Conservation (phyloP, 2,329 filamentous ascomycete species). For the Fusarium pilosicola region DNA sequence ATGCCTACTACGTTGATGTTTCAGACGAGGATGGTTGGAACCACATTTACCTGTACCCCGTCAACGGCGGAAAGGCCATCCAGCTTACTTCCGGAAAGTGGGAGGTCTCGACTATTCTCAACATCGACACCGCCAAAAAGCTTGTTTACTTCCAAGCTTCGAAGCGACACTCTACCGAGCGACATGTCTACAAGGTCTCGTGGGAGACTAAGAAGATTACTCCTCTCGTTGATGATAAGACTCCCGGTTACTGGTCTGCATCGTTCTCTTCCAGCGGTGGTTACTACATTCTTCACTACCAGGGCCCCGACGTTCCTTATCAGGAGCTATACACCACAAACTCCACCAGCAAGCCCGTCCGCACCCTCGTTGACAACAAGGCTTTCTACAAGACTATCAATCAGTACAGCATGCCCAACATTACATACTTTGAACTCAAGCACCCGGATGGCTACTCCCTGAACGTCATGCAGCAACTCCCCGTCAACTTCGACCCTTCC, state of each 20-base stretch:
- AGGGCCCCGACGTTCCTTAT: slow-evolving; percentile 74
- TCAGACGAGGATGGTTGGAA: slow-evolving; percentile 75
- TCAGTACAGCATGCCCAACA: slow-evolving; percentile 70
- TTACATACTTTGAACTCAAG: slow-evolving; percentile 70
- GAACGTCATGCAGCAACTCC: slow-evolving; percentile 73
- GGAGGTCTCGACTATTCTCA: slow-evolving; percentile 70
- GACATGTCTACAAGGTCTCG: slow-evolving; percentile 74
- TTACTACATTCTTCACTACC: slow-evolving; percentile 74
- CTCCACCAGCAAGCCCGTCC: slow-evolving; percentile 61
- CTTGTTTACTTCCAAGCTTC: slow-evolving; percentile 74
- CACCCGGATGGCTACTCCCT: slow-evolving; percentile 70
- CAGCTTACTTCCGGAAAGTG: slow-evolving; percentile 72
- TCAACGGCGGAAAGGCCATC: slow-evolving; percentile 63
- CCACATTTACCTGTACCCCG: slow-evolving; percentile 73
- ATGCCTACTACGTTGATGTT: slow-evolving; percentile 70
- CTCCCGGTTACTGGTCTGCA: slow-evolving; percentile 69
- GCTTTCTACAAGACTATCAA: slow-evolving; percentile 64
- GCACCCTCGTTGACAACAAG: slow-evolving; percentile 70
- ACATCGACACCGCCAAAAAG: slow-evolving; percentile 65
- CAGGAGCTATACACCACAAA: slow-evolving; percentile 72
- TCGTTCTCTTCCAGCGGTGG: slow-evolving; percentile 71
- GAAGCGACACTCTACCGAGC: slow-evolving; percentile 72
- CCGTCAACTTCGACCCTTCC: slow-evolving; percentile 68
- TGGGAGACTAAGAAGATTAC: slow-evolving; percentile 64
- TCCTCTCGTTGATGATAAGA: slow-evolving; percentile 69